Base-by-base conservation (phyloP, 2,329 filamentous ascomycete species). In the Neonectria ditissima region DNA sequence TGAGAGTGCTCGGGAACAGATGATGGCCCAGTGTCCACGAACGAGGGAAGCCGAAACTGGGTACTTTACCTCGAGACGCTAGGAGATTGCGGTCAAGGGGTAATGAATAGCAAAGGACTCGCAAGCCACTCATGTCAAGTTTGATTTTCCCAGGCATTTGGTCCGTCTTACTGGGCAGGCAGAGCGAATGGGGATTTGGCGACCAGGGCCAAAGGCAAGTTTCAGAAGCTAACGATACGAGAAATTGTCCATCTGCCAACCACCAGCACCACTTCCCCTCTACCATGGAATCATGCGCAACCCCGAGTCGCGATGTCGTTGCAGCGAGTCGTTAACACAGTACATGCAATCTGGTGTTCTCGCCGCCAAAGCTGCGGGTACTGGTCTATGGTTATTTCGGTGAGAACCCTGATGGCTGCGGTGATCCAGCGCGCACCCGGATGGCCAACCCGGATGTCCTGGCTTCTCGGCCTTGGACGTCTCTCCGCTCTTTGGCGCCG, bases 361-460 rank as follows among this genome's bases (percentile, higher is more conserved):
- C 13, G 16, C 26, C 11, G 13, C 43, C 20, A 1, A 5, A 51
- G 26, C 44, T 28, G 14, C 9, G 4, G 32, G 60, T 63, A 58
- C 28, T 18, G 16, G 18, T 43, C 32, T 63, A 63, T 1, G 55
- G 47, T 48, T 13, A 24, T 32, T 54, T 34, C 14, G 22, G 54
- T 63, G 69, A 72, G 71, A 73, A 73, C 71, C 71, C 57, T 65
- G 71, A 73, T 73, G 73, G 69, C n/a, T 20, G 16, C 37, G 16
- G n/a, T 9, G 14, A 14, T 37, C 54, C 60, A 67, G 41, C 26
- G 62, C 43, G 68, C 44, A 71, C 71, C 71, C 65, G 70, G 71
- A 73, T 74, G 71, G 71, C 24, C 65, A 73, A 73, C 71, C 71
- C 55, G 71, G 71, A 73, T 73, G 71, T 66, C 69, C 69, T 57